These are phyloP conservation scores for Tagetes patula DNA, from an alignment of 129 eudicot genomes.

Conservation along the genomic window DNA sequence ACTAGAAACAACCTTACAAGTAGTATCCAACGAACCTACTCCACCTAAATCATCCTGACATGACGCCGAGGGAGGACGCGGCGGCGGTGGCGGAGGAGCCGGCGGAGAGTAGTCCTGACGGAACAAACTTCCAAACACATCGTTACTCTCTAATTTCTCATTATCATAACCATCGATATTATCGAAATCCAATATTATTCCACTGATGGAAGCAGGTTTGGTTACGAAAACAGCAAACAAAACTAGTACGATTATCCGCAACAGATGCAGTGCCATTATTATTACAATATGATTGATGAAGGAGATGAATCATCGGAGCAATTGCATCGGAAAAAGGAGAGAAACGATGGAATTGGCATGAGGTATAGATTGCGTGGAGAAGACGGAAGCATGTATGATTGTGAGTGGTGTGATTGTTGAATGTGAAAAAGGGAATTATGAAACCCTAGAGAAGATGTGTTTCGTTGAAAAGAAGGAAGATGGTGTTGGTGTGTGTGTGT, in stretches of 20 bases:
- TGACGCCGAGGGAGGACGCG: conserved; percentile 78
- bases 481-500: conserved; percentile 15
- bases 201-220: conserved; percentile 20
- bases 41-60: conserved; percentile 83
- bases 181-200: conserved; percentile 1
- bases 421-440: conserved; percentile 16
- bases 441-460: conserved; percentile 23
- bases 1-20: conserved; percentile 69
- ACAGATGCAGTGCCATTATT: conserved; percentile 18
- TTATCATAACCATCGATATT: neutral
- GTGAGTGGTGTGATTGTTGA: conserved; percentile 16
- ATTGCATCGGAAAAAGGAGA: conserved; percentile 29
- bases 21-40: conserved; percentile 79
- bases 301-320: conserved; percentile 27
- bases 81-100: conserved; percentile 96
- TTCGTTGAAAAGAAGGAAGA: too few species aligned
- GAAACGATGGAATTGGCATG: neutral
- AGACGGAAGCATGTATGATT: neutral
- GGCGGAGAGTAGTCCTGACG: conserved; percentile 95
- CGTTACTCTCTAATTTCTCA: neutral
- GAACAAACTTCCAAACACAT: conserved; percentile 28
- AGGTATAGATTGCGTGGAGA: conserved; percentile 7
- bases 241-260: neutral
- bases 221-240: neutral
- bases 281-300: conserved; percentile 8